Base-by-base conservation (phyloP, 352 stramenopile species). In the Globisporangium perplexum region DNA sequence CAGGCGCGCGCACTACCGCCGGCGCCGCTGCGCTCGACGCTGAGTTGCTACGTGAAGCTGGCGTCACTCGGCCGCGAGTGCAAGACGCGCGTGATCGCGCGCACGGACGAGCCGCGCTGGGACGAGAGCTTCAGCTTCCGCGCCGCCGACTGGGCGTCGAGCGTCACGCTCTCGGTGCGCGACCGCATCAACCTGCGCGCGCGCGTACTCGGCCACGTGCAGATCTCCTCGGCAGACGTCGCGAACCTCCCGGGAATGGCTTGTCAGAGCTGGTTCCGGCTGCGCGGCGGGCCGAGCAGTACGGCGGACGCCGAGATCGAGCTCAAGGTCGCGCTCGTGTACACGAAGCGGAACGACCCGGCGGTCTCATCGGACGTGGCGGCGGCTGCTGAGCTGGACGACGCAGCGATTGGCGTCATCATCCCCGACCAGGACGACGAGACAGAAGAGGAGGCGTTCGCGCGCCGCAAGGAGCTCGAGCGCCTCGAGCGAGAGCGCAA, bases 121-220 rank as follows among this genome's bases (percentile, higher is more conserved):
- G 85, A 90, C 53, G 81, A 92, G 64, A 79, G 73, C 3, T 92
- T 90, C 43, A 79, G 62, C 35, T 90, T 92, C 56, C 77, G 77
- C 53, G 75, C 78, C 0, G 52, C 78, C 0, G 81, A 92, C 60
- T 88, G 74, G 74, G 73, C 74, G 2, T 75, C 77, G 2, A 77
- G 61, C 3, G 77, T 89, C 23, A 84, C 69, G 3, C 61, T 92
- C 2, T 86, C 78, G 0, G 65, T 92, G 31, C 78, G 78, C 17
- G 81, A 92, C 42, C 79, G 81, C 51, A 71, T 88, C 52, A 79
- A 83, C 24, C 55, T 90, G 10, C 89, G 85, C 53, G 86, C 87
- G 76, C 70, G 77, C 20, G 81, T 88, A 28, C 53, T 90, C 1
- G 78, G 81, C 1, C 81, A 90, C 59, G 56, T 84, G 3, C 65